Conservation (phyloP, 805 yeast genomes). For the Wickerhamiella galacta region DNA sequence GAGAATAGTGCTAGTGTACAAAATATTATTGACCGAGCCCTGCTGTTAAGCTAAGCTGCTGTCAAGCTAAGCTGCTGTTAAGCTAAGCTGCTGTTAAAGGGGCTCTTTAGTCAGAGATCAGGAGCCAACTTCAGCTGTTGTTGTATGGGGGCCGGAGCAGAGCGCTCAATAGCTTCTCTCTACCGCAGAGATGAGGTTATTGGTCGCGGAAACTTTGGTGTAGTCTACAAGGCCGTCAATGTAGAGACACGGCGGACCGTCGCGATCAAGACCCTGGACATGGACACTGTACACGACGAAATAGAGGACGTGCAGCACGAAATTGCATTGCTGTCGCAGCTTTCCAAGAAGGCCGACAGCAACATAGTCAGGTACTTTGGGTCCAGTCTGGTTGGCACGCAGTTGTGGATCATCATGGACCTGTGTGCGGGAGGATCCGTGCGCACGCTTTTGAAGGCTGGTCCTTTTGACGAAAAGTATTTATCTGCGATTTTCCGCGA, state of each 20-base stretch:
- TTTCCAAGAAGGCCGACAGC: constrained; percentile 54
- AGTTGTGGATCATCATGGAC: constrained; percentile 95
- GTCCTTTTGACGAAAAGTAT: constrained; percentile 70
- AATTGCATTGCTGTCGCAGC: constrained; percentile 65
- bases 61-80: no score
- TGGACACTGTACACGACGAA: constrained; percentile 88
- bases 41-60: no score
- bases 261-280: constrained; percentile 82
- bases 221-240: constrained; percentile 68
- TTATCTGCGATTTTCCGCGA: constrained; percentile 78
- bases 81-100: no score
- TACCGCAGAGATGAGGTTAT: constrained; percentile 78
- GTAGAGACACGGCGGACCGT: constrained; percentile 51
- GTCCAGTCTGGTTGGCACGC: constrained; percentile 71
- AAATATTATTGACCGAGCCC: no score
- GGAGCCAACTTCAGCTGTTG: no score
- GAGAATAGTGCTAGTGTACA: no score
- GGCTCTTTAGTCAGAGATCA: no score
- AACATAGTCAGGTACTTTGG: constrained; percentile 89
- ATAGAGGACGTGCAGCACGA: constrained; percentile 90
- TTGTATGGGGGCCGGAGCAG: no score
- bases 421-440: constrained; percentile 93
- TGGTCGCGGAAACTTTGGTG: constrained; percentile 94
- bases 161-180: constrained; percentile 11
- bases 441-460: constrained; percentile 71